phyloP scores from a whole-genome alignment of 495 filamentous ascomycete genomes.

The Talaromyces adpressus region DNA sequence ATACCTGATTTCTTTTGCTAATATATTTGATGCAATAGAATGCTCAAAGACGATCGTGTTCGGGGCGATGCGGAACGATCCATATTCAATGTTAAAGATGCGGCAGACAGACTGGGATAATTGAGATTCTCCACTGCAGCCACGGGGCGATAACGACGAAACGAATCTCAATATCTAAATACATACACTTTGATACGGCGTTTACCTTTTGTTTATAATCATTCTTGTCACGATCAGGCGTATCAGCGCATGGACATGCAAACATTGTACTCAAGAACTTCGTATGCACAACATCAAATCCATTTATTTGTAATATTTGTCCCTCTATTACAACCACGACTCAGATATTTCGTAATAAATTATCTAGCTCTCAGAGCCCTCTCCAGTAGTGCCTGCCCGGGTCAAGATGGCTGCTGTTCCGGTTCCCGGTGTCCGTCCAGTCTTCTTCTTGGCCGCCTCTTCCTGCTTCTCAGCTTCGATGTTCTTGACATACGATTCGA shows the following conservation, averaged over 20 bases:
- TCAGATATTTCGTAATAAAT: not conserved
- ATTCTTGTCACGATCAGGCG: not conserved
- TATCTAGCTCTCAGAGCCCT: constrained; percentile 12
- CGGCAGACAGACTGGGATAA: constrained; percentile 68
- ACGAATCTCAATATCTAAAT: constrained; percentile 13
- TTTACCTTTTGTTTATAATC: not conserved
- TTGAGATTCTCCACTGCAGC: not conserved
- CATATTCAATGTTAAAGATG: constrained; percentile 67
- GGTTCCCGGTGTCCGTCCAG: constrained; percentile 65
- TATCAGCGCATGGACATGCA: not conserved
- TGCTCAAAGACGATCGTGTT: constrained; percentile 90
- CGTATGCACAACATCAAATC: not conserved
- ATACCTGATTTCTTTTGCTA: not conserved
- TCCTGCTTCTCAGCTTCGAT: constrained; percentile 99
- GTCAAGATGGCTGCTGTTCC: constrained; percentile 76
- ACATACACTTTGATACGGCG: not conserved
- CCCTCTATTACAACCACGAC: not conserved
- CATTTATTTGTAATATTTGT: constrained; percentile 9
- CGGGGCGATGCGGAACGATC: constrained; percentile 51
- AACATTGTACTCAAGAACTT: not conserved
- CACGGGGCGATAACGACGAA: constrained; percentile 26
- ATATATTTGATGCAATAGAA: constrained; percentile 34
- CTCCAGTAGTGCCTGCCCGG: constrained; percentile 41
- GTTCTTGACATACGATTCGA: constrained; percentile 93
- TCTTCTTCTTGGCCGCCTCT: constrained; percentile 96